Base-by-base conservation (phyloP, 805 yeast genomes). In the Saturnispora dispora region DNA sequence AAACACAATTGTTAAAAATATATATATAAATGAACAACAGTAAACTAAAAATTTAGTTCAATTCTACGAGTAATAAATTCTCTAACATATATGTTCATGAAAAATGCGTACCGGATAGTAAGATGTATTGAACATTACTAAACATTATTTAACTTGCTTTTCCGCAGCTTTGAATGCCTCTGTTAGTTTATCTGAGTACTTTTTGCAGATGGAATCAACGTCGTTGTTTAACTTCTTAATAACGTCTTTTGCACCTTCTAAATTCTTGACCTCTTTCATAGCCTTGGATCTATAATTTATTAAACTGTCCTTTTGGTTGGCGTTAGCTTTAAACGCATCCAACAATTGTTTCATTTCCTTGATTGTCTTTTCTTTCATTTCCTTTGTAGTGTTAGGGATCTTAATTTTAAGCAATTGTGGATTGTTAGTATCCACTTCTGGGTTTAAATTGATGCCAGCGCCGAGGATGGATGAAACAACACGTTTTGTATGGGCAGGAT, bases 361-460 rank as follows among this genome's bases (percentile, higher is more conserved):
- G 8, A 73, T 75, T 52, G 77, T 82, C 55, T 71, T 68, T 20
- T 50, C 52, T 71, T 77, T 82, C 27, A 82, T 71, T 52, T 85
- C 95, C 5, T 82, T 75, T 3, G 91, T 82, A 17, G 83, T 76
- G 25, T 88, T 81, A 15, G 95, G 95, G 53, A 89, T 70, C 1
- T 86, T 77, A 17, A 88, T 83, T 57, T 79, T 81, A 60, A 91
- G 71, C 32, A 83, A 74, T 66, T 85, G 95, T 33, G 82, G 81
- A 63, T 85, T 85, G 50, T 78, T 71, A 1, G 86, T 79, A 53
- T 88, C 90, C 22, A 72, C 73, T 62, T 85, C 90, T 1, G 98
- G 96, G 53, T 83, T 88, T 73, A 91, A 67, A 60, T 86, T 85
- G 63, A 87, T 68, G 9, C 78, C 77, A 0, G 90, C 73, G 1